Evolutionary conservation across 495 filamentous ascomycete genomes (phyloP), one percentile per base, ranked within the genome.

Genomic region (Tricharina praecox): DNA sequence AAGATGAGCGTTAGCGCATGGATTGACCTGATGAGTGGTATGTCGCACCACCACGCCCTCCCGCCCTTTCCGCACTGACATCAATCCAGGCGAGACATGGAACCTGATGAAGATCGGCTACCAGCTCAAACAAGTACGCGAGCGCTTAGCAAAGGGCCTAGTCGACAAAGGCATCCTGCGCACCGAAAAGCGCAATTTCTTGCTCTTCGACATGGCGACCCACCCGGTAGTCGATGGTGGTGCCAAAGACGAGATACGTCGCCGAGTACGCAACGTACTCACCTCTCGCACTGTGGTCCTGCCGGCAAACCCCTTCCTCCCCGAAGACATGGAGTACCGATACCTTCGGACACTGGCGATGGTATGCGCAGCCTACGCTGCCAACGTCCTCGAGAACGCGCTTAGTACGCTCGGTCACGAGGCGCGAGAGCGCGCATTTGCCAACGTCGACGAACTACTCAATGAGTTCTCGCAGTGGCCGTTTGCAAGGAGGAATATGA

Each of bases 31-130:
- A 83, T 97, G 84, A 93, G 84, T 58, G 90, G 90, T 95, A 80
- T 45, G 73, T 50, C n/a, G n/a, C n/a, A n/a, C n/a, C n/a, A n/a
- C 46, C 48, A 23, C 26, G n/a, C 15, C 24, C 19, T 13, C 44
- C 23, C 23, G 13, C 33, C 21, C 35, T 25, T 16, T 34, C 30
- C 20, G 11, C 46, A 43, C 53, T 56, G 41, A 51, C 26, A n/a
- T 32, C 46, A 25, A 48, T 13, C 52, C 58, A 97, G 90, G 90
- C 54, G 90, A 97, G 67, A 97, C 90, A 49, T 97, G 90, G 90
- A 97, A 97, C 58, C 69, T 97, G 46, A 95, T 97, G 90, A 97
- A 97, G 68, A 97, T 97, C 56, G 90, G 90, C 61, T 97, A 97
- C 67, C 90, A 96, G 71, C 73, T 97, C 51, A 97, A 97, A 66